Evolutionary conservation across 2,329 filamentous ascomycete species (phyloP).

Genomic region (Stagonosporopsis cucurbitacearum): DNA sequence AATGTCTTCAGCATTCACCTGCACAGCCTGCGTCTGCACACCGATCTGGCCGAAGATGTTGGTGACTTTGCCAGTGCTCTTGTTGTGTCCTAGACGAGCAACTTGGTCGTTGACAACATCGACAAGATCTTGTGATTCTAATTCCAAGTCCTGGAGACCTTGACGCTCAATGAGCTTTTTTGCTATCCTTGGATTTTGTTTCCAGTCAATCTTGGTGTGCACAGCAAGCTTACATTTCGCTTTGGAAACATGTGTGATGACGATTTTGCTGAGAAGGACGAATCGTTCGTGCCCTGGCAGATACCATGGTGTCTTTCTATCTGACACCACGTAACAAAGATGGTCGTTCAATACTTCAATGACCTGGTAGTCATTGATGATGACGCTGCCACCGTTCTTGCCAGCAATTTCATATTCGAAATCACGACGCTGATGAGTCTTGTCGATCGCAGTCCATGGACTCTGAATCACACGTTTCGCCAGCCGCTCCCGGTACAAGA

Average conservation of each 20-base stretch:
- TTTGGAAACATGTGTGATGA: conserved; percentile 92
- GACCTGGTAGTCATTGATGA: conserved; percentile 81
- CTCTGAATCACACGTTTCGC: conserved; percentile 72
- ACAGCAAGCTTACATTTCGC: conserved; percentile 90
- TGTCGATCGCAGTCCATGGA: conserved; percentile 77
- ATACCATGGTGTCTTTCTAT: conserved; percentile 76
- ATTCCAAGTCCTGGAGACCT: conserved; percentile 76
- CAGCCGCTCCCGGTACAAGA: conserved; percentile 76
- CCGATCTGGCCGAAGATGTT: conserved; percentile 81
- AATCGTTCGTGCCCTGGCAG: conserved; percentile 81
- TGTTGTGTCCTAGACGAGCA: conserved; percentile 73
- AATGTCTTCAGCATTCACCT: conserved; percentile 47
- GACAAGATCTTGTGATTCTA: conserved; percentile 75
- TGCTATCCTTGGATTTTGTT: conserved; percentile 58
- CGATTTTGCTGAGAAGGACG: conserved; percentile 84
- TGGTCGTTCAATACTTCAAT: conserved; percentile 71
- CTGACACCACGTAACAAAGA: conserved; percentile 71
- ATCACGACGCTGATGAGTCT: conserved; percentile 74
- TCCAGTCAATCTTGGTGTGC: conserved; percentile 88
- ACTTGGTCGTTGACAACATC: conserved; percentile 81
- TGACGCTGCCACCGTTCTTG: conserved; percentile 43
- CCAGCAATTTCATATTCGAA: conserved; percentile 79
- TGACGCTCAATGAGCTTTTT: conserved; percentile 62
- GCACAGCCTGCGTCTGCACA: conserved; percentile 67
- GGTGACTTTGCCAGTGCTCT: conserved; percentile 77